Base-by-base conservation (phyloP, 768 basidiomycete species). In the Agrocybe chaxingu region DNA sequence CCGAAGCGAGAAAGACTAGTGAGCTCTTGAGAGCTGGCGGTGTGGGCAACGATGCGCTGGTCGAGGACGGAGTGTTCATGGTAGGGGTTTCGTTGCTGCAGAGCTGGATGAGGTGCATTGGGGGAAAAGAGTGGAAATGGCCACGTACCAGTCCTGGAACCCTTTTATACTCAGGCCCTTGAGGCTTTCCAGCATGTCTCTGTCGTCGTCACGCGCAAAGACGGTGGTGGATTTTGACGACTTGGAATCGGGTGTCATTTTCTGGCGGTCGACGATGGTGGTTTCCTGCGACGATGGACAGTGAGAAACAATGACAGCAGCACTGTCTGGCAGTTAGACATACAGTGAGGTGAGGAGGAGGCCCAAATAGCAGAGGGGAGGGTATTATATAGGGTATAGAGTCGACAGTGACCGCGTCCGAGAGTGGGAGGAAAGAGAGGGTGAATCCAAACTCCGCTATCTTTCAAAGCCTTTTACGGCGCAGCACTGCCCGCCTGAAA, bases 361-460 rank as follows among this genome's bases (percentile, higher is more conserved):
- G 50, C 42, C 51, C 43, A 57, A 46, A 50, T 36, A 38, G 57
- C 47, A 51, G 42, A 53, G 42, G 48, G 49, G 53, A 45, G 52
- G 44, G 51, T 57, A 58, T 54, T 59, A 59, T 57, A 61, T 58
- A 56, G 57, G 56, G 61, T 57, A 53, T 55, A 55, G 52, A 51
- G 54, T 51, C 42, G 36, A 35, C 43, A 44, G 39, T 24, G 51
- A 47, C 56, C 53, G 54, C 48, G 41, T 47, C 51, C 45, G 47
- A 52, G 50, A 57, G 51, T 53, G 57, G 61, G 53, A 54, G 50
- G 61, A 56, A 57, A 55, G 55, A 53, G 56, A 58, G 56, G 50
- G 61, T 47, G 50, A 62, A 52, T 65, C 47, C 49, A 70, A 63
- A 57, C 66, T 69, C 55, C 64, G 61, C 55, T 58, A 63, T n/a